A percentile compares a stretch with the other conserved stretches of the same genome.
These are phyloP conservation scores for Echinochloa phyllopogon DNA, from an alignment of 176 grass and related monocot genomes.

Conservation along the genomic window DNA sequence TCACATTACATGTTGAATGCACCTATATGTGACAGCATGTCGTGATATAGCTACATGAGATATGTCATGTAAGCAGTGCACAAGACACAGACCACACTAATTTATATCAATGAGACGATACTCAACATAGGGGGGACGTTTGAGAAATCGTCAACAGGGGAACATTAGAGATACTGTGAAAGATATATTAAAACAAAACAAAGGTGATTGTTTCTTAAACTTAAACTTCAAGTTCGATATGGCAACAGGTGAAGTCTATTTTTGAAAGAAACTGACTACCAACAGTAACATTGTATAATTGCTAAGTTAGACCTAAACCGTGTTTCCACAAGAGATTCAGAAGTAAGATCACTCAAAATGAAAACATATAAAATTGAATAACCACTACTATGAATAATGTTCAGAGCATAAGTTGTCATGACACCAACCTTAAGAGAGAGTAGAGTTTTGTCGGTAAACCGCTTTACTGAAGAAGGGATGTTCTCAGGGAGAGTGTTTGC, in stretches of 20 bases:
- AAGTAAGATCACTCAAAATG: not conserved
- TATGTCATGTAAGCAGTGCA: constrained; percentile 1
- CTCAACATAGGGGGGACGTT: not conserved
- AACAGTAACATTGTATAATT: not conserved
- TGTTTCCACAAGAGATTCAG: not conserved
- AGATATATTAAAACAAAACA: not conserved
- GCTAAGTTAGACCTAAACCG: constrained; percentile 7
- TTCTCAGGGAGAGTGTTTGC: constrained; percentile 75
- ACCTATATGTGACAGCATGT: not conserved
- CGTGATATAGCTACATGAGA: not conserved
- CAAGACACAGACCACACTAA: not conserved
- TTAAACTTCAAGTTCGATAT: constrained; percentile 17
- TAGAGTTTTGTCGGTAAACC: constrained; percentile 74
- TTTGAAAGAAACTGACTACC: not conserved
- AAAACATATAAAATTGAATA: not conserved
- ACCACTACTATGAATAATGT: not conserved
- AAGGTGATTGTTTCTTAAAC: not conserved
- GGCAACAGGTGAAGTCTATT: not conserved
- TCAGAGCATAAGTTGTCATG: constrained; percentile 29
- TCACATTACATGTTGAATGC: not conserved
- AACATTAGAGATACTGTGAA: not conserved
- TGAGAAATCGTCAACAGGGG: not conserved
- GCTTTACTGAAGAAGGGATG: constrained; percentile 78
- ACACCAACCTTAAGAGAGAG: constrained; percentile 75
- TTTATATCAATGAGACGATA: not conserved